Evolutionary conservation across 768 basidiomycete species (phyloP), one percentile per base, ranked within the genome.

Genomic region (Lactarius pseudohatsudake): DNA sequence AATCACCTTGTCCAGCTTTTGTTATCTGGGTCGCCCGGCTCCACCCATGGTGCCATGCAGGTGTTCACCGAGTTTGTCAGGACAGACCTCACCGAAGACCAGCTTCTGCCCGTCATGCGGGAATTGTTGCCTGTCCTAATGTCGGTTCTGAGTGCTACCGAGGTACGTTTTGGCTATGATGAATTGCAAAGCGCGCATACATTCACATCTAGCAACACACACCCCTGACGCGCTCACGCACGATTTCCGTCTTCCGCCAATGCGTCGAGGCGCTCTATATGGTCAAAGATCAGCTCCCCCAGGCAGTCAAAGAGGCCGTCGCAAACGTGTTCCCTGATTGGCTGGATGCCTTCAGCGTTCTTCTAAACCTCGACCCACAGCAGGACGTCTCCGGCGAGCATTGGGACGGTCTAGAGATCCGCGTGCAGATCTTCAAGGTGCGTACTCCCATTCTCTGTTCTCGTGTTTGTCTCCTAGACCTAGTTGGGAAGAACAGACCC

Each of bases 11-110:
- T 98, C 67, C 77, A 77, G 40, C 84, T 96, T 11, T 82, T 98
- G 30, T 88, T 90, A 3, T 89, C 91, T 2, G 82, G 80, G 54
- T 86, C 87, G 3, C 77, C 90, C 0, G 83, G 86, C 64, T 84
- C 92, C 6, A 91, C 97, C 7, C 95, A 98, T 76, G 97, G 97
- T 28, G 90, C 96, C 28, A 94, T 99, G 92, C 89, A 95, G 75
- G 92, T 98, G 26, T 86, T 99, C 72, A 89, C 89, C 10, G 97
- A 99, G 73, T 96, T 98, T 76, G 91, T 96, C 73, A 90, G 92
- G 76, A 86, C 91, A 8, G 96, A 96, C 73, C 78, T 98, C 68
- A 91, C 91, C 10, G 97, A 98, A 74, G 96, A 98, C 73, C 96
- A 98, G 80, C 87, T 97, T 40, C 78, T 98, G 1, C 95, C 94